These are phyloP conservation scores for Entomortierella beljakovae DNA, from an alignment of 192 early-diverging fungal species.

Conservation along the genomic window DNA sequence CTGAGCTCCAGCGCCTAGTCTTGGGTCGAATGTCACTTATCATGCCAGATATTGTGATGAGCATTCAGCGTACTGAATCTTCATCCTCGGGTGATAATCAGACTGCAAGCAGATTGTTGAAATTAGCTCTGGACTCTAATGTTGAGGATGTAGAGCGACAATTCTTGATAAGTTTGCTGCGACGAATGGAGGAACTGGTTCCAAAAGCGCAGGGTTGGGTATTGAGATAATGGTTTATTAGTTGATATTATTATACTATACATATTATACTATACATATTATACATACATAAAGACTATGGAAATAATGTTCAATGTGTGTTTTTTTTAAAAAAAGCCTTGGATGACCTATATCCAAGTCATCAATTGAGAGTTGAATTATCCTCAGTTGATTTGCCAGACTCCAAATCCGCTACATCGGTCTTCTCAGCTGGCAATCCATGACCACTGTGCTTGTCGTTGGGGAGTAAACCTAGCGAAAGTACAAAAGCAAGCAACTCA, in stretches of 20 bases:
- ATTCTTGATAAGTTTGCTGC: constrained; percentile 20
- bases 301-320: no score
- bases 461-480: no score
- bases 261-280: no score
- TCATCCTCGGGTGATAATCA: constrained; percentile 14
- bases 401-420: no score
- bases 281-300: no score
- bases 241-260: no score
- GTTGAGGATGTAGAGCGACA: constrained; percentile 16
- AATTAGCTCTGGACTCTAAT: constrained; percentile 21
- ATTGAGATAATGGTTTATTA: constrained; percentile 8
- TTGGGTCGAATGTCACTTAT: constrained; percentile 18
- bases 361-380: no score
- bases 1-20: constrained; percentile 4
- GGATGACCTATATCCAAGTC: no score
- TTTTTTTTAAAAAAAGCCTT: no score
- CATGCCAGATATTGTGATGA: constrained; percentile 34
- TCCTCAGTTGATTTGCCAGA: no score
- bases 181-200: constrained; percentile 36
- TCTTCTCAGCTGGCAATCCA: no score
- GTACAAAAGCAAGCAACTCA: constrained; percentile 8
- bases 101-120: constrained; percentile 21
- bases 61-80: constrained; percentile 1
- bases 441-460: no score
- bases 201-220: constrained; percentile 30